Conservation (phyloP, 495 filamentous ascomycete species). For the Aspergillus homomorphus region DNA sequence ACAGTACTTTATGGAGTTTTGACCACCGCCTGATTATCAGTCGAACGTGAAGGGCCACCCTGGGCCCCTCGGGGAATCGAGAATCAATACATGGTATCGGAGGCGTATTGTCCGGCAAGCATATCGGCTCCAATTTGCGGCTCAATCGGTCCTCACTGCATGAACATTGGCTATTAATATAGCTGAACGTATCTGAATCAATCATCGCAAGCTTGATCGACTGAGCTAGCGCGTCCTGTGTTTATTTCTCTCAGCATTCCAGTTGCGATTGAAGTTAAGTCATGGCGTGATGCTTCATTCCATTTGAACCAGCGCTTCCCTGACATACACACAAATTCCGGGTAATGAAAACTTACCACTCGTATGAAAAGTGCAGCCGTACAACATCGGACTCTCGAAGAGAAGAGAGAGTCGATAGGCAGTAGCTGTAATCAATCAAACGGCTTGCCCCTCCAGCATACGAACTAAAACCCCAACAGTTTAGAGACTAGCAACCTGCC, state of each 20-base stretch:
- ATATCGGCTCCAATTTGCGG: neutral
- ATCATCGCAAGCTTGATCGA: neutral
- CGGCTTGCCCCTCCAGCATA: constrained; percentile 1
- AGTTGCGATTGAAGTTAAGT: neutral
- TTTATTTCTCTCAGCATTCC: neutral
- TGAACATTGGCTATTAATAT: constrained; percentile 12
- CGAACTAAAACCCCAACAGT: constrained; percentile 3
- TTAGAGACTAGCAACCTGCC: neutral
- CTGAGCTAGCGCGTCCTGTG: neutral
- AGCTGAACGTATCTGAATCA: neutral
- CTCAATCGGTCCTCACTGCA: constrained; percentile 8
- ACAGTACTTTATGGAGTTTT: constrained; percentile 5
- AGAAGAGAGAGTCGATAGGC: neutral
- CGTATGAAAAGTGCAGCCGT: neutral
- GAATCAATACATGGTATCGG: neutral
- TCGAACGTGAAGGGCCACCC: neutral
- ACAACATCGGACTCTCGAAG: neutral
- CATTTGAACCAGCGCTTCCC: neutral
- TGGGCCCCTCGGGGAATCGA: no score
- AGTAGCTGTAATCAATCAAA: constrained; percentile 3
- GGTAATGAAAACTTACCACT: neutral
- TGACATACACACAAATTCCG: neutral
- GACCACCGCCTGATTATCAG: constrained; percentile 4
- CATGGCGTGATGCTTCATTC: neutral
- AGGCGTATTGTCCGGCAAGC: neutral